Conservation (phyloP, 208 protist genomes). For the Strigomonas galati region DNA sequence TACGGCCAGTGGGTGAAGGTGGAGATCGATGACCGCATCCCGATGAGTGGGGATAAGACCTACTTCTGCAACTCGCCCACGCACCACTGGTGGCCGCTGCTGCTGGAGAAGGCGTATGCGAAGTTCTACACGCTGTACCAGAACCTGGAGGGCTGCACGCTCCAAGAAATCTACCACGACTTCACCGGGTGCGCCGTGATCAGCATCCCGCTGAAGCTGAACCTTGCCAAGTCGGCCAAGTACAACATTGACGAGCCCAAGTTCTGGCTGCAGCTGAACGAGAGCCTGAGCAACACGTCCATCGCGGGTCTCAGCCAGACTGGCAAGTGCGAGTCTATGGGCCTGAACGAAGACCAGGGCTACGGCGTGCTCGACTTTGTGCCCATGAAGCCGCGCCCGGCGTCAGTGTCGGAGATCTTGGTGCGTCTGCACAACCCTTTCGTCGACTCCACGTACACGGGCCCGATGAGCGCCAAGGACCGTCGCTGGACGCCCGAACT, state of each 20-base stretch:
- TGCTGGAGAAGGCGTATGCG: slow-evolving; percentile 81
- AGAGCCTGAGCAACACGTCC: slow-evolving; percentile 28
- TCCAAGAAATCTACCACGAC: slow-evolving; percentile 58
- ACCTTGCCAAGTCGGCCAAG: slow-evolving; percentile 20
- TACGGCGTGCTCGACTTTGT: slow-evolving; percentile 61
- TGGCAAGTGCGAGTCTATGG: slow-evolving; percentile 23
- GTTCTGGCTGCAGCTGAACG: slow-evolving; percentile 54
- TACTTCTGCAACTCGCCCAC: slow-evolving; percentile 55
- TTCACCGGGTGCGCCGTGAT: slow-evolving; percentile 53
- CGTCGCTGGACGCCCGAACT: slow-evolving; percentile 35
- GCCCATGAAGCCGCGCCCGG: slow-evolving; percentile 16
- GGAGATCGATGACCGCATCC: slow-evolving; percentile 69
- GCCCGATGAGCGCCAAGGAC: slow-evolving; percentile 53
- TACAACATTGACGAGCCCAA: slow-evolving; percentile 30
- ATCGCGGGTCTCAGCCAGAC: slow-evolving; percentile 21
- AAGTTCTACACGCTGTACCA: slow-evolving; percentile 73
- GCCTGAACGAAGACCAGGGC: slow-evolving; percentile 36
- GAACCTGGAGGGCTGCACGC: slow-evolving; percentile 50
- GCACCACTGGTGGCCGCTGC: slow-evolving; percentile 62
- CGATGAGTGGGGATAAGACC: slow-evolving; percentile 35
- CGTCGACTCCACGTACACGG: slow-evolving; percentile 37
- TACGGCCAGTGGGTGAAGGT: slow-evolving; percentile 64
- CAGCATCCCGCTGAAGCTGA: slow-evolving; percentile 25
- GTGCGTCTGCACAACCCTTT: slow-evolving; percentile 65
- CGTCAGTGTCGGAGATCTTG: slow-evolving; percentile 36